Conservation (phyloP, 1,284 basidiomycete species). For the Apiotrichum domesticum region DNA sequence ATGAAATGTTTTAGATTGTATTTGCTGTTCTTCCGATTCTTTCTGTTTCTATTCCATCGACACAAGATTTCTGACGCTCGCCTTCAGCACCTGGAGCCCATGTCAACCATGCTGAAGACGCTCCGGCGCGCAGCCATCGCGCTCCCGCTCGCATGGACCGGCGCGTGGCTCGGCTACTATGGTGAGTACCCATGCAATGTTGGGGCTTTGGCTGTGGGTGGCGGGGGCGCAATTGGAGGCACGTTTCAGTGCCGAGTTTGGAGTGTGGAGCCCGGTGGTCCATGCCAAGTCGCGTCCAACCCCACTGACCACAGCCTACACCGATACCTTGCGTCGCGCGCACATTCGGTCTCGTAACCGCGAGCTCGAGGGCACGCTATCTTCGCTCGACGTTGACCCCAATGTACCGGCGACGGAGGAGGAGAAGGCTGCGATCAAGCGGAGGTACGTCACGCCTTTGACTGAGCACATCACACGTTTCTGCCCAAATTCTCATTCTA, state of each 20-base stretch:
- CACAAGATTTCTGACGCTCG: too few species aligned
- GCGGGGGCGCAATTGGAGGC: too few species aligned
- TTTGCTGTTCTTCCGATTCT: too few species aligned
- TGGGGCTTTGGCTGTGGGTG: too few species aligned
- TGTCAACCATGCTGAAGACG: slow-evolving; percentile 9
- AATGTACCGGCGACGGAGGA: slow-evolving; percentile 28
- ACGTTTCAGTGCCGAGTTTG: background rate
- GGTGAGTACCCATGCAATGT: slow-evolving; percentile 18
- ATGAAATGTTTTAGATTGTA: too few species aligned
- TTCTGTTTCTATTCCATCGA: background rate
- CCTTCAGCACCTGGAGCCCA: background rate
- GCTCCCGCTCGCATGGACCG: slow-evolving; percentile 40
- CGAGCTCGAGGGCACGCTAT: slow-evolving; percentile 21
- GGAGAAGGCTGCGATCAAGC: slow-evolving; percentile 44
- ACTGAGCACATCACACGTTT: background rate
- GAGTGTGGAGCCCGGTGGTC: too few species aligned
- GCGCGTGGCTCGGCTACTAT: slow-evolving; percentile 43
- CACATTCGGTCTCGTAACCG: slow-evolving; percentile 33
- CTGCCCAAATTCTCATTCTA: background rate
- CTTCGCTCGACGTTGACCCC: slow-evolving; percentile 10
- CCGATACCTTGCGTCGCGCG: slow-evolving; percentile 39
- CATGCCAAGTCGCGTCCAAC: too few species aligned
- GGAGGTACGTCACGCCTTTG: slow-evolving; percentile 27
- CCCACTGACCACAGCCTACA: slow-evolving; percentile 32
- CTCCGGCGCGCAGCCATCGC: slow-evolving; percentile 32